Evolutionary conservation across 805 yeast genomes (phyloP).

Genomic region (Yarrowia porcina): DNA sequence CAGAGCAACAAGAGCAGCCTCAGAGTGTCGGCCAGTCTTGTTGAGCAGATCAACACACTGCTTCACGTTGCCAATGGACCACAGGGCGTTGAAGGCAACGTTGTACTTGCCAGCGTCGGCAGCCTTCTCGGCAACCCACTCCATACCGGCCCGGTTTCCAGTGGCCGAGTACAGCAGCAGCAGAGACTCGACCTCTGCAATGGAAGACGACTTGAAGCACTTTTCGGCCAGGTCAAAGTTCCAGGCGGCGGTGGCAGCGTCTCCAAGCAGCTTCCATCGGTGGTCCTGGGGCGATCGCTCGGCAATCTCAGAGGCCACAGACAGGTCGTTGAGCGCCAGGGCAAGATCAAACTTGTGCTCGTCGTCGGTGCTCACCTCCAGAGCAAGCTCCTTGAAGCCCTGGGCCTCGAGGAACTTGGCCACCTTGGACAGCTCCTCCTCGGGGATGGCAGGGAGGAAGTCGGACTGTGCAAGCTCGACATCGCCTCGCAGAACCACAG

Average conservation of each 20-base stretch:
- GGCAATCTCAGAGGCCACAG: constrained; percentile 68
- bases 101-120: constrained; percentile 76
- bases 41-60: constrained; percentile 64
- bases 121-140: constrained; percentile 62
- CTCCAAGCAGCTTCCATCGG: constrained; percentile 92
- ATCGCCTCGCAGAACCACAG: constrained; percentile 92
- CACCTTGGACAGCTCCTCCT: constrained; percentile 66
- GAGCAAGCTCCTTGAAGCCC: constrained; percentile 80
- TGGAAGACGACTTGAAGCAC: constrained; percentile 41
- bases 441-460: constrained; percentile 54
- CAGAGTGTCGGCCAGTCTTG: constrained; percentile 67
- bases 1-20: constrained; percentile 76
- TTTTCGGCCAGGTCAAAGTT: constrained; percentile 75
- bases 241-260: constrained; percentile 74
- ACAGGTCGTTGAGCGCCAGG: constrained; percentile 65
- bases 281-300: constrained; percentile 47
- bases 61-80: constrained; percentile 74
- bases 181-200: constrained; percentile 25
- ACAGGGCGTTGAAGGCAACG: constrained; percentile 85
- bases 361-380: constrained; percentile 74
- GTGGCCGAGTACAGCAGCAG: constrained; percentile 57
- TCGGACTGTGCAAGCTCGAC: constrained; percentile 68
- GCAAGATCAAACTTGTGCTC: constrained; percentile 94
- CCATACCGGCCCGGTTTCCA: constrained; percentile 61
- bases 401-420: constrained; percentile 93